A percentile compares a stretch with the other conserved stretches of the same genome.
These are phyloP conservation scores for Fragaria iinumae DNA, from an alignment of 306 rosid species.

Conservation along the genomic window DNA sequence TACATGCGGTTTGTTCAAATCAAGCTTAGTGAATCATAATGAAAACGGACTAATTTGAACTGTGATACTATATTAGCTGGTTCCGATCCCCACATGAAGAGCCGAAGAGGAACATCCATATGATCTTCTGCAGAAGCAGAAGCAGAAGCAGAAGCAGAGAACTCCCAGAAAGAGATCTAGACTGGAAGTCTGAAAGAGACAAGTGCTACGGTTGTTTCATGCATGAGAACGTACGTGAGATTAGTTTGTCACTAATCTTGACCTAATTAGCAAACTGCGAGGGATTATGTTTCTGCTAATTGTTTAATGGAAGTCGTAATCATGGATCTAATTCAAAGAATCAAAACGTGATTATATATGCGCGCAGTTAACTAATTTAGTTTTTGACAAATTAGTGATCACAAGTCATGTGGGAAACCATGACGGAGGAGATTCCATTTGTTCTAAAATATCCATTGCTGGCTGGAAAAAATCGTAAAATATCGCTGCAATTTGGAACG, in stretches of 20 bases:
- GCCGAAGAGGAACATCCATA: neutral
- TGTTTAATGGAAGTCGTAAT: neutral
- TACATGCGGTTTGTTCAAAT: neutral
- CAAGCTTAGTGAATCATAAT: neutral
- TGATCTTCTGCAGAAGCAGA: neutral
- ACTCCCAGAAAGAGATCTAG: neutral
- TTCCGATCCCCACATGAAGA: neutral
- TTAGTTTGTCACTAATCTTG: neutral
- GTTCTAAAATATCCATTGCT: neutral
- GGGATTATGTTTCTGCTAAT: neutral
- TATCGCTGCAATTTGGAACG: conserved; percentile 2
- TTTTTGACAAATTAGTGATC: conserved; percentile 21
- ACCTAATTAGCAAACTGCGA: neutral
- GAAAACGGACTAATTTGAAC: neutral
- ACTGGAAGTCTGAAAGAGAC: neutral
- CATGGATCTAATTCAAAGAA: neutral
- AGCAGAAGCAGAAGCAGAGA: neutral
- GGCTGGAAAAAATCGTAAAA: neutral
- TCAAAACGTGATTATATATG: neutral
- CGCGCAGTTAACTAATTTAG: conserved; percentile 8
- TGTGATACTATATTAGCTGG: too few relatives aligned
- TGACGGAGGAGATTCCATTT: conserved; percentile 12
- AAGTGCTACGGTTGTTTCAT: neutral
- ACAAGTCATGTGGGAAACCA: conserved; percentile 25
- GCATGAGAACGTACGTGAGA: conserved; percentile 10